Evolutionary conservation across 768 basidiomycete genomes (phyloP).

Genomic region (Coprinopsis strossmayeri): DNA sequence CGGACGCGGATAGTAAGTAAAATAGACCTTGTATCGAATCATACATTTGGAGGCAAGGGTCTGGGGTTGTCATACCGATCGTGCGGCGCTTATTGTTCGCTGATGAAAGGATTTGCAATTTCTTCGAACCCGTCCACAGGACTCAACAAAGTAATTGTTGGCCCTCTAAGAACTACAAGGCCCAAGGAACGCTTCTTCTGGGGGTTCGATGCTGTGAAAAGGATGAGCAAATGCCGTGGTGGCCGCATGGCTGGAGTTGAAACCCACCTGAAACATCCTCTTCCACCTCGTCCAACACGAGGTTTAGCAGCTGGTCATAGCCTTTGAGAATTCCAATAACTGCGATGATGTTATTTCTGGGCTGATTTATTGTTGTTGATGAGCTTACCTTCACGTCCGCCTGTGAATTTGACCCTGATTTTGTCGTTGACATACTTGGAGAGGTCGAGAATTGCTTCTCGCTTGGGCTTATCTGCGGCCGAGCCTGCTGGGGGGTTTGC

Average conservation of each 20-base stretch:
- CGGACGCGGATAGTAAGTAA: too few relatives aligned
- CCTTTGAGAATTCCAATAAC: slow-evolving; percentile 93
- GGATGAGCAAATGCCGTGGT: slow-evolving; percentile 6
- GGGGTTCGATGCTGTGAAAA: slow-evolving; percentile 51
- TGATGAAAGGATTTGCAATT: slow-evolving; percentile 83
- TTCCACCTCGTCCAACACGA: slow-evolving; percentile 93
- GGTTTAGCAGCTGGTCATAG: slow-evolving; percentile 92
- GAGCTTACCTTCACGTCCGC: slow-evolving; percentile 81
- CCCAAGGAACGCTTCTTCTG: slow-evolving; percentile 65
- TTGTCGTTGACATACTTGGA: slow-evolving; percentile 90
- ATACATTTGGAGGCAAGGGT: not conserved
- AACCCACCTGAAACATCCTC: slow-evolving; percentile 68
- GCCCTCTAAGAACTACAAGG: slow-evolving; percentile 85
- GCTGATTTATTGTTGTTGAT: not conserved
- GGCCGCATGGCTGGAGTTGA: not conserved
- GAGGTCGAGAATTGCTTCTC: slow-evolving; percentile 93
- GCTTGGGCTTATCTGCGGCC: slow-evolving; percentile 67
- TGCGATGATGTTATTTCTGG: slow-evolving; percentile 23
- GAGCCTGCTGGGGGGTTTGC: slow-evolving; percentile 30
- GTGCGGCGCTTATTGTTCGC: slow-evolving; percentile 47
- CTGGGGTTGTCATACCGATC: not conserved
- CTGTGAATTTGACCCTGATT: slow-evolving; percentile 96
- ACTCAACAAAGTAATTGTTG: slow-evolving; percentile 89
- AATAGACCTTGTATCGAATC: not conserved
- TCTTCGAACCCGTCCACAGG: slow-evolving; percentile 95